Base-by-base conservation (phyloP, 176 grass and related monocot species). In the Ampelocalamus luodianensis region DNA sequence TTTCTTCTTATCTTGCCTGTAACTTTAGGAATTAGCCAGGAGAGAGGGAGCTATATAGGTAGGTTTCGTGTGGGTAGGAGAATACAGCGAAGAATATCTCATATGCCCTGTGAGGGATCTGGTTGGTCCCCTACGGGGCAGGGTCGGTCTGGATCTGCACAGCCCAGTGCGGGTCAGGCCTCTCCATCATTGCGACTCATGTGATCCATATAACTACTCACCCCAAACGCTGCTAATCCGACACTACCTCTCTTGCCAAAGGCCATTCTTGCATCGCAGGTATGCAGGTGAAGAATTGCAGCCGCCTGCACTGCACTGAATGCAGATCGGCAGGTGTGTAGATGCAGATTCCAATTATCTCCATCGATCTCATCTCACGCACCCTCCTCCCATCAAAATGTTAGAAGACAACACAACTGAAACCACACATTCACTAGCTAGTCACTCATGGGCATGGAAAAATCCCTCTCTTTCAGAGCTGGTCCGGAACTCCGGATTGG, bases 61-160 rank as follows among this genome's bases (percentile, higher is more conserved):
- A 73, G 72, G 26, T 17, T 79, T 79, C 74, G 61, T 61, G 75
- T n/a, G 27, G 72, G 29, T 17, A 55, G 36, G 69, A 74, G 49
- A 77, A 79, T 48, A 64, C 54, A 53, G 37, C 10, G 20, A 22
- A 26, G 71, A 56, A 82, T 87, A 82, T 82, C 71, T 87, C 67
- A 20, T 23, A 40, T 70, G 51, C 40, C 71, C 39, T 26, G 71
- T 69, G 78, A 23, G 61, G 76, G 85, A 82, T 82, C 79, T 82
- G 79, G 79, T 71, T 71, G 72, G 86, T 82, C 64, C 86, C 86
- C 79, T 66, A 3, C 2, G 55, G 12, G 43, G 83, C 72, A 67
- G 83, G 56, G 78, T 86, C 73, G 73, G 58, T 82, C 79, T 87
- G 84, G 88, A 90, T 86, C 88, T 72, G 82, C 82, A 73, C 82